Evolutionary conservation across 1,284 basidiomycete genomes (phyloP).

Genomic region (Ceratobasidium theobromae): DNA sequence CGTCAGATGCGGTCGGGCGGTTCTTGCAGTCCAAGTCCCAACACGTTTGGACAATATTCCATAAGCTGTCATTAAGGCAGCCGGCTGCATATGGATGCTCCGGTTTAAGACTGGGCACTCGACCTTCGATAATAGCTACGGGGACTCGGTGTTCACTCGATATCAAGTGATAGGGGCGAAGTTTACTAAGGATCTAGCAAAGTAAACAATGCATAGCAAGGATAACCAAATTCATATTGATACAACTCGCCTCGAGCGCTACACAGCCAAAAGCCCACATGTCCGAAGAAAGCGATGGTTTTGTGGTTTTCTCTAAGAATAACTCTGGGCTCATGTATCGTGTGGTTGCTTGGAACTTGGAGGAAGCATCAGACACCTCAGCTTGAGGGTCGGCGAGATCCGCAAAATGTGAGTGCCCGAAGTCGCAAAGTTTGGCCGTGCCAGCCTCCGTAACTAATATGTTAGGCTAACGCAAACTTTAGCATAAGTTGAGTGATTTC

Average conservation of each 20-base stretch:
- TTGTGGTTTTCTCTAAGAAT: neutral
- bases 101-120: slow-evolving; percentile 4
- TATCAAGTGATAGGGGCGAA: slow-evolving; percentile 21
- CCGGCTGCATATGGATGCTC: slow-evolving; percentile 21
- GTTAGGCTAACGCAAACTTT: neutral
- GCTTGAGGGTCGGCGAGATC: neutral
- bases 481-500: neutral
- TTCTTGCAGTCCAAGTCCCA: neutral
- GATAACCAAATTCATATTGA: neutral
- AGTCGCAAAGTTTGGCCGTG: slow-evolving; percentile 8
- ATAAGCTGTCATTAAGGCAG: slow-evolving; percentile 19
- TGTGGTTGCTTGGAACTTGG: slow-evolving; percentile 10
- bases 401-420: slow-evolving; percentile 11
- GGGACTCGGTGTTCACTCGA: neutral
- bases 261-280: slow-evolving; percentile 22
- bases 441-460: neutral
- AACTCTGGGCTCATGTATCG: slow-evolving; percentile 22
- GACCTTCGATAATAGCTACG: neutral
- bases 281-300: slow-evolving; percentile 5
- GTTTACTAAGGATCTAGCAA: slow-evolving; percentile 9
- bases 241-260: neutral
- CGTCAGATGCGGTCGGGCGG: slow-evolving; percentile 1
- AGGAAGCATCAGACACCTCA: neutral
- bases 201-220: neutral
- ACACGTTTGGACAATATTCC: slow-evolving; percentile 7